Base-by-base conservation (phyloP, 1,284 basidiomycete species). In the Gymnopus androsaceus region DNA sequence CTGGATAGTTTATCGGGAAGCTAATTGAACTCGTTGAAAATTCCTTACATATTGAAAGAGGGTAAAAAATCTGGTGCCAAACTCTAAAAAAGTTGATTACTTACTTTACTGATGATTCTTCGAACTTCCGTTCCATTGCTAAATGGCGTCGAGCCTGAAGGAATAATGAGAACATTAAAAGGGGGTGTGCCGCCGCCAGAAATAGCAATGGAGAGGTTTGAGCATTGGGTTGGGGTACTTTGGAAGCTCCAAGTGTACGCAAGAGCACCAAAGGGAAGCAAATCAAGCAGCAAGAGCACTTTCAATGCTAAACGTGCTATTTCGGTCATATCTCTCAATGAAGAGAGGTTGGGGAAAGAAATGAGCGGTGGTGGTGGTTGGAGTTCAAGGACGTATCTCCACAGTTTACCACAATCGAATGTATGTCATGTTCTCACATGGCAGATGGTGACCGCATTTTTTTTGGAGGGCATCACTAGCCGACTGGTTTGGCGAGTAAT, bases 221-320 rank as follows among this genome's bases (percentile, higher is more conserved):
- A 64, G 67, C 89, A 92, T 71, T 90, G 88, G 48, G 76, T 67
- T 0, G 89, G 87, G 17, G 75, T 66, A 56, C 63, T 71, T 9
- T 75, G 70, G 68, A 90, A 84, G 33, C 74, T 72, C 79, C 87
- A 91, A 7, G 83, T 77, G 66, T 80, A 88, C n/a, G 81, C 81
- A 31, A 62, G 41, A 52, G 67, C 62, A 63, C 67, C 64, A 42
- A 69, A 62, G 28, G 73, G 69, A 14, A 69, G 54, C 36, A 66
- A 63, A 31, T 75, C 64, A 42, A 70, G 58, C 19, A 62, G 57
- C 14, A 67, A 52, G 7, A 51, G 63, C 75, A 75, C 76, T 66
- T 75, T 74, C 67, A 71, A 73, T 74, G 75, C 72, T 72, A 75
- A 74, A 40, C 31, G 21, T 31, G 38, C 34, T 51, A 19, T 12